Base-by-base conservation (phyloP, 306 rosid genomes). In the Comarum palustre region DNA sequence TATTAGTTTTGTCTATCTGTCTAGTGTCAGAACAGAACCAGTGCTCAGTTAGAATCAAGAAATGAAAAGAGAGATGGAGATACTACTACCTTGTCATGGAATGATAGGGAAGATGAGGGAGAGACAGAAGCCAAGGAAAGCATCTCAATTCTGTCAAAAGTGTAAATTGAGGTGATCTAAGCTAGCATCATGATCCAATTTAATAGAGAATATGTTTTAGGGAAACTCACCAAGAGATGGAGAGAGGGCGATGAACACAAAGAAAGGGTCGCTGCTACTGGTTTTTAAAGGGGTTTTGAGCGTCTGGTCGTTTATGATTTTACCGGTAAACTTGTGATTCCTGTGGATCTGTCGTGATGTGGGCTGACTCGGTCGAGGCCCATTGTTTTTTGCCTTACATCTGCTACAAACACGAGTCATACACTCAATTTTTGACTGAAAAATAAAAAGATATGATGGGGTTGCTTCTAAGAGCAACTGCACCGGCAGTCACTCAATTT, bases 121-220 rank as follows among this genome's bases (percentile, higher is more conserved):
- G 82, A 57, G 14, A 80, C 63, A 7, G 86, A 86, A 78, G 87
- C 86, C 20, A 83, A 14, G 3, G 94, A 82, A 36, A 91, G 85
- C 72, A 87, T 84, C 66, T 29, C 42, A 61, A 32, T 8, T 32
- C 79, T 72, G 82, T 50, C 5, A 19, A 42, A 31, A 59, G 1
- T 12, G 8, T 5, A 15, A 63, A 31, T 16, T 11, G 41, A 52
- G 19, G 65, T 12, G 39, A 61, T 24, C 74, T 59, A 22, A 6
- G 50, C 2, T 8, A 42, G 16, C 24, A 46, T 29, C 63, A 19
- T 24, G 76, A 58, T 43, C 54, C 20, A 17, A 68, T 8, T 31
- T 11, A 68, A 54, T 2, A 54, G 60, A 15, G 39, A 71, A 15
- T 0, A 27, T n/a, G n/a, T n/a, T 54, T 38, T 13, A 38, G 65